Evolutionary conservation across 1,139 yeast genomes (phyloP), one percentile per base, ranked within the genome.

Genomic region (Sugiyamaella japonica): DNA sequence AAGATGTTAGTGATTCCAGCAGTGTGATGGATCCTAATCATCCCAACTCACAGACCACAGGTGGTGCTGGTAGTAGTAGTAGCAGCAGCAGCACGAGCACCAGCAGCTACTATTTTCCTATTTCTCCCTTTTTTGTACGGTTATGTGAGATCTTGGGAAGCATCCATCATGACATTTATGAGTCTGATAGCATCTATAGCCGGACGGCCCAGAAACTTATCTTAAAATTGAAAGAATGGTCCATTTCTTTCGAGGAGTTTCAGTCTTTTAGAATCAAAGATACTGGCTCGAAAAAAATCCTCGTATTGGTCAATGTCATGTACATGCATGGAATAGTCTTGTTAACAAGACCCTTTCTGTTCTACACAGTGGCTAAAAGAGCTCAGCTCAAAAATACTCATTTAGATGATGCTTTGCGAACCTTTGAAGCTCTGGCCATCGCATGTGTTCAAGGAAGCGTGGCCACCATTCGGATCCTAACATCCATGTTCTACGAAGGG

Each of bases 401-500:
- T 13, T 39, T 53, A 34, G 57, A 54, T 34, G 55, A 46, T 4
- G 52, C 55, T 5, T 46, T 54, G 17, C 17, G 39, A 20, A 37
- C 51, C 13, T 54, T 54, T 43, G 57, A 54, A 39, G 38, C 41
- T 12, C 50, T 54, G 8, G 42, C 57, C 2, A 17, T 29, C 10
- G 52, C 55, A 9, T 54, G 57, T 38, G 50, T 54, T 6, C 57
- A 54, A 31, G 50, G 57, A 20, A 51, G 53, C 32, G 36, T 51
- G 13, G 45, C 56, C 4, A 38, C 52, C 9, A 37, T 51, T 15
- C 28, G 45, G 12, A 23, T 36, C 3, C 36, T 48, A 2, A 47
- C 40, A 7, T 38, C 44, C n/a, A 13, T 41, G 31, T 44, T 44
- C 29, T 17, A 39, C 17, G 28, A 49, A 25, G 48, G 50, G 4